phyloP scores from a whole-genome alignment of 2,329 filamentous ascomycete species.

The Sphaerulina musiva region DNA sequence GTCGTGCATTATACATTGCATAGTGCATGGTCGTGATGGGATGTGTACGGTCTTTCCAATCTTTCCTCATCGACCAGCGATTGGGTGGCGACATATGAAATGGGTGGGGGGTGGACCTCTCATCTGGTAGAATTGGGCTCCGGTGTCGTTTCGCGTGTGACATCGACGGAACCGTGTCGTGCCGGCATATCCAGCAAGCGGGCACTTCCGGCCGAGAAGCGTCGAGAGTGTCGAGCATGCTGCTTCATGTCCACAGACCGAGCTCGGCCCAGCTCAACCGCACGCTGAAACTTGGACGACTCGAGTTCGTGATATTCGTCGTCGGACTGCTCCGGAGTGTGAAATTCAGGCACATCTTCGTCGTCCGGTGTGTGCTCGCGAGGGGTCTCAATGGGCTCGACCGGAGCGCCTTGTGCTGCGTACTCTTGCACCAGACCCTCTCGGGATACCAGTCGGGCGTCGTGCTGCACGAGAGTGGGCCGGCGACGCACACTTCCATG shows the following conservation, averaged over 20 bases:
- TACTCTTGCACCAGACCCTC: constrained; percentile 54
- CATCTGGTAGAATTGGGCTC: constrained; percentile 5
- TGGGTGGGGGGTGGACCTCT: not conserved
- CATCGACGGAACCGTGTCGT: constrained; percentile 8
- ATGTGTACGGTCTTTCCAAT: constrained; percentile 3
- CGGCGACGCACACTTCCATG: constrained; percentile 50
- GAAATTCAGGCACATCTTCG: not conserved
- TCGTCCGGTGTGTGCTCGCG: constrained; percentile 19
- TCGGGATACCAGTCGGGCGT: constrained; percentile 53
- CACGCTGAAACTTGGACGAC: constrained; percentile 49
- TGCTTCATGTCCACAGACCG: constrained; percentile 9
- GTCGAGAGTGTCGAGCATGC: constrained; percentile 53
- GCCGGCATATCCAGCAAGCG: constrained; percentile 56
- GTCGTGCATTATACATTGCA: not conserved
- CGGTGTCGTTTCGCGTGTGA: constrained; percentile 10
- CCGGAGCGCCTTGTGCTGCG: constrained; percentile 33
- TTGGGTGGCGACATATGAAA: not conserved
- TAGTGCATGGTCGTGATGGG: not conserved
- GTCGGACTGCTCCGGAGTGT: constrained; percentile 15
- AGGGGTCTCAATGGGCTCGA: constrained; percentile 22
- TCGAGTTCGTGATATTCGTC: constrained; percentile 20
- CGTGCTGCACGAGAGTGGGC: constrained; percentile 58
- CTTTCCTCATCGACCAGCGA: not conserved
- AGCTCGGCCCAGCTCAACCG: constrained; percentile 63
- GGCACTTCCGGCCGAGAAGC: constrained; percentile 72